Percentiles rank a stretch among this genome's conserved stretches.
These are phyloP conservation scores for Solanum neorickii DNA, from an alignment of 257 asterid species.

Conservation along the genomic window DNA sequence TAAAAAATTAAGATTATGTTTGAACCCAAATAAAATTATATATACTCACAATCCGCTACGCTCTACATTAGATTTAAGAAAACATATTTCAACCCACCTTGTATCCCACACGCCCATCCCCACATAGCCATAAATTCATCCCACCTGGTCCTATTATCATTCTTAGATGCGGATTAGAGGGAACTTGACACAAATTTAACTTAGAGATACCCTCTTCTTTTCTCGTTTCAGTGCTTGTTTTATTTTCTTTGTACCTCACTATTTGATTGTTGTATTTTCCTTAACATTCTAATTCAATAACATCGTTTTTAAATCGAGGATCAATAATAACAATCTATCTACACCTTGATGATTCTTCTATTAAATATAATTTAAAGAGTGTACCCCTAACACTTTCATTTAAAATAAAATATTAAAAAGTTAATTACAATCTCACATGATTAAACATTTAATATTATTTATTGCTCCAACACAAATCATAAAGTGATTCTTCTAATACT, in stretches of 20 bases:
- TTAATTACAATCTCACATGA: not conserved
- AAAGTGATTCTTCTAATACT: not conserved
- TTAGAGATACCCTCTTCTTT: not conserved
- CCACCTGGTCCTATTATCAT: too few species aligned
- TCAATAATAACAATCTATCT: not conserved
- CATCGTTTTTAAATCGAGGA: not conserved
- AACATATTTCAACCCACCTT: too few species aligned
- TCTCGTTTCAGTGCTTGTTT: not conserved
- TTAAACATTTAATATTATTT: not conserved
- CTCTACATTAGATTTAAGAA: too few species aligned
- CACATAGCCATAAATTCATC: too few species aligned
- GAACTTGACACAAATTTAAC: not conserved
- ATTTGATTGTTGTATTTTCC: not conserved
- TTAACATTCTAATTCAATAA: not conserved
- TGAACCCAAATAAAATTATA: too few species aligned
- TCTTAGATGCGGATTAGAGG: too few species aligned
- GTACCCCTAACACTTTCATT: too few species aligned
- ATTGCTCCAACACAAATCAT: not conserved
- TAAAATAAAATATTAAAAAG: too few species aligned
- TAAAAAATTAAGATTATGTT: too few species aligned
- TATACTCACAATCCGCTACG: too few species aligned
- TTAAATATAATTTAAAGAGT: too few species aligned
- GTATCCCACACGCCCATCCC: too few species aligned
- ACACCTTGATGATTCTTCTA: not conserved
- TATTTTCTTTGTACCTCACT: not conserved